Conservation (phyloP, 108 stramenopile species). For the Cylindrotheca fusiformis region DNA sequence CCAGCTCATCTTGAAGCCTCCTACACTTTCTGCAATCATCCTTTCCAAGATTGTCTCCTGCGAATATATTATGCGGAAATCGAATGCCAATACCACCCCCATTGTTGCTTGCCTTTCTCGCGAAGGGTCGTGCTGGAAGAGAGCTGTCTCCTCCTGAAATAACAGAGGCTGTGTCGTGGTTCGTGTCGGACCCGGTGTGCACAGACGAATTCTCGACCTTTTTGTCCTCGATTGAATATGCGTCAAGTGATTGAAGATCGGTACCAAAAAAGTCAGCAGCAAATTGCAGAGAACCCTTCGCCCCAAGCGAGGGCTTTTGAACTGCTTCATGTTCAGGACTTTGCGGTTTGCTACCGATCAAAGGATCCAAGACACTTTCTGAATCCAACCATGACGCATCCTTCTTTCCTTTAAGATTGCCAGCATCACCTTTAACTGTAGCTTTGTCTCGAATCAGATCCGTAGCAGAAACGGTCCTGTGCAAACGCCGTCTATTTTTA, state of each 20-base stretch:
- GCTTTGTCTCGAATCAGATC: constrained; percentile 16
- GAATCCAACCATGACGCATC: constrained; percentile 1
- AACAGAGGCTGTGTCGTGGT: neutral
- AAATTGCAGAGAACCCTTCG: neutral
- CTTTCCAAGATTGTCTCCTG: neutral
- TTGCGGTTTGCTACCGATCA: neutral
- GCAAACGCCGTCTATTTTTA: constrained; percentile 6
- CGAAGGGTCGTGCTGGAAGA: neutral
- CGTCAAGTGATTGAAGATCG: constrained; percentile 1
- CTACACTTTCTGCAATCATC: constrained; percentile 6
- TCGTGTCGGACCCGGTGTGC: neutral
- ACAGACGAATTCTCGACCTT: neutral
- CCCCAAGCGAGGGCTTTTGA: too few relatives aligned
- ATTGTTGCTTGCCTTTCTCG: neutral
- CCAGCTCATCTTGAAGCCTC: constrained; percentile 3
- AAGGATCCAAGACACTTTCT: neutral
- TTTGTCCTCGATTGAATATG: neutral
- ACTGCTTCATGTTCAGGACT: neutral
- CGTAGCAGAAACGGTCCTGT: constrained; percentile 5
- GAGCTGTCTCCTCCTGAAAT: constrained; percentile 6
- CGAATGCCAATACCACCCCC: neutral
- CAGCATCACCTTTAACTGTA: neutral
- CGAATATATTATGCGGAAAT: constrained; percentile 6
- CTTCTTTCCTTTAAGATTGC: neutral
- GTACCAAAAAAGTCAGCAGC: constrained; percentile 19